Conservation (phyloP, 139 green algal genomes). For the Pleodorina starrii region DNA sequence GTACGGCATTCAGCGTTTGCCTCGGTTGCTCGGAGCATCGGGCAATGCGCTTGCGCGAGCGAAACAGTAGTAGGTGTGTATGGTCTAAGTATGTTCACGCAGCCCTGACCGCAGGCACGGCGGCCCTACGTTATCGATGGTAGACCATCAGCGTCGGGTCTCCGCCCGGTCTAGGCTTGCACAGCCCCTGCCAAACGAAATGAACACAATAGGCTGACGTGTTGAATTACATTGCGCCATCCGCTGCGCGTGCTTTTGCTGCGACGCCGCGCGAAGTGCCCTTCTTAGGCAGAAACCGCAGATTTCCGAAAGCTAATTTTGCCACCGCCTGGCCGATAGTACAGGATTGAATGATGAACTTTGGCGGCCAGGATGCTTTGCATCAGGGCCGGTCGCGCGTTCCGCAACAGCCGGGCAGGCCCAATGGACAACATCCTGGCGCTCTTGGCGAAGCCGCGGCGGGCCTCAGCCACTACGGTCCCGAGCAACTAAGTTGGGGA, state of each 20-base stretch:
- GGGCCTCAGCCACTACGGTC: background rate
- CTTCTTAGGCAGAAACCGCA: constrained; percentile 4
- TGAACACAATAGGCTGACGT: background rate
- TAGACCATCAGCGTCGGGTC: constrained; percentile 1
- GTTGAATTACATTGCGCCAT: background rate
- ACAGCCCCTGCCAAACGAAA: background rate
- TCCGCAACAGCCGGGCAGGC: constrained; percentile 9
- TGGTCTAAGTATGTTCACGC: background rate
- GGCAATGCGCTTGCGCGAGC: too few relatives aligned
- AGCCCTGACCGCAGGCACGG: background rate
- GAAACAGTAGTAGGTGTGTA: too few relatives aligned
- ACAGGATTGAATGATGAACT: background rate
- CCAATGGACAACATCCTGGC: background rate
- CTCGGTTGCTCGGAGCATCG: too few relatives aligned
- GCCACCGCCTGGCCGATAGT: background rate
- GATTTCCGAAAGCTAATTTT: background rate
- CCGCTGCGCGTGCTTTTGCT: background rate
- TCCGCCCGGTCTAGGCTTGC: background rate
- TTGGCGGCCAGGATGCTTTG: background rate
- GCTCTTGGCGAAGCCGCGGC: background rate
- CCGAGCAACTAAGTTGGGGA: background rate
- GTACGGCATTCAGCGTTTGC: too few relatives aligned
- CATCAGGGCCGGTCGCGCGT: background rate
- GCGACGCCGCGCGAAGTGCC: background rate
- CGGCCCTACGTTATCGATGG: constrained; percentile 6